Percentiles rank a stretch among this genome's conserved stretches.
phyloP scores from a whole-genome alignment of 495 filamentous ascomycete genomes.

The Aspergillus avenaceus region DNA sequence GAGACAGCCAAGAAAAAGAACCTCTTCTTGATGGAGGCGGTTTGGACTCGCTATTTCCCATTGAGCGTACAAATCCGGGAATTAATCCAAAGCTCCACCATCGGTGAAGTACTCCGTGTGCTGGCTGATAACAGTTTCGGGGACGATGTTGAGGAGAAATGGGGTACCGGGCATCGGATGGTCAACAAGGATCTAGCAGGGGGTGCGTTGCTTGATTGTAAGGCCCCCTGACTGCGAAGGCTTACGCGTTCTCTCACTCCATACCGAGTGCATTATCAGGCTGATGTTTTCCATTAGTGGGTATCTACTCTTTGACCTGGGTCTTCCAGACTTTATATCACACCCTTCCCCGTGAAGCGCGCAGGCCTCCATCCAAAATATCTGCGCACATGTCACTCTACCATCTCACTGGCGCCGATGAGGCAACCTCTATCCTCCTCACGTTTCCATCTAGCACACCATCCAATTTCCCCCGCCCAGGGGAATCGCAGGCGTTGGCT shows the following conservation, averaged over 20 bases:
- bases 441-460: conserved; percentile 67
- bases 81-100: conserved; percentile 60
- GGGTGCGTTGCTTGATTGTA: conserved; percentile 73
- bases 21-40: conserved; percentile 94
- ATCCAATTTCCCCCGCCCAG: conserved; percentile 26
- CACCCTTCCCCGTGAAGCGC: conserved; percentile 54
- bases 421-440: conserved; percentile 73
- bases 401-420: conserved; percentile 74
- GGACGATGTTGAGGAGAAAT: conserved; percentile 48
- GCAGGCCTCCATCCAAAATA: conserved; percentile 52
- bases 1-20: conserved; percentile 72
- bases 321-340: conserved; percentile 90
- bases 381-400: conserved; percentile 70
- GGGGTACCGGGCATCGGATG: conserved; percentile 67
- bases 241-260: too few species aligned
- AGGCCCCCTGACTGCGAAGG: conserved; percentile 16
- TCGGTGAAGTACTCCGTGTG: conserved; percentile 76
- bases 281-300: conserved; percentile 45
- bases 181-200: conserved; percentile 83
- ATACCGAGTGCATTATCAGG: background rate
- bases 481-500: conserved; percentile 66
- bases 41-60: conserved; percentile 94
- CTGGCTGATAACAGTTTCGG: conserved; percentile 64
- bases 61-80: conserved; percentile 70
- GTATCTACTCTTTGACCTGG: conserved; percentile 89